Evolutionary conservation across 257 asterid species (phyloP), one percentile per base, ranked within the genome.

Genomic region (Solanum corneliomulleri): DNA sequence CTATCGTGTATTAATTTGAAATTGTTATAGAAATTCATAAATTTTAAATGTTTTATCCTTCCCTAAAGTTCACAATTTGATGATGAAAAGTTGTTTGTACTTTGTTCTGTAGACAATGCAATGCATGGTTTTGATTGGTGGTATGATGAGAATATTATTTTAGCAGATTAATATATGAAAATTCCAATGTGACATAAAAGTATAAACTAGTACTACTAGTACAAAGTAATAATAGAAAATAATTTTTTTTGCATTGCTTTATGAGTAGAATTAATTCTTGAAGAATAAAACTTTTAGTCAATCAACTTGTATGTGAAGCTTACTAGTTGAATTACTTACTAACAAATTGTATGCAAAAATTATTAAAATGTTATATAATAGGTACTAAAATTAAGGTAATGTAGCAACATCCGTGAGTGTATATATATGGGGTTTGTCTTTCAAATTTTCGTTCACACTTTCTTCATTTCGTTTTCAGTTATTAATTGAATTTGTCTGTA

Each of bases 401-500:
- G 58, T 18, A 42, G 74, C 71, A 78, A 52, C 82, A 41, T 69
- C 62, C 71, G 35, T 74, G 89, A 88, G 89, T 88, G 86, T 83
- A 83, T 88, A 94, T 83, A 83, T 88, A 94, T 93, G 93, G 92
- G 94, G 89, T 90, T 88, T 71, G 75, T 49, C 89, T 52, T 33
- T 83, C 68, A 45, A 45, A 10, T 33, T 80, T 18, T 56, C 21
- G 35, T 15, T 41, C 39, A 66, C 81, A 66, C 66, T 52, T 66
- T 87, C 85, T 83, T 66, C 44, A 47, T 71, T 87, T 87, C 89
- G 20, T 83, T 87, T 83, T 87, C 87, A 87, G 77, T 35, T 49
- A 83, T 87, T 87, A 71, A 70, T 87, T 87, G 45, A 66, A 71
- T 20, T 71, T 87, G 89, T 87, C 87, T 72, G 66, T 81, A 49